Evolutionary conservation across 495 filamentous ascomycete species (phyloP), one percentile per base, ranked within the genome.

Genomic region (Trichoderma parareesei): DNA sequence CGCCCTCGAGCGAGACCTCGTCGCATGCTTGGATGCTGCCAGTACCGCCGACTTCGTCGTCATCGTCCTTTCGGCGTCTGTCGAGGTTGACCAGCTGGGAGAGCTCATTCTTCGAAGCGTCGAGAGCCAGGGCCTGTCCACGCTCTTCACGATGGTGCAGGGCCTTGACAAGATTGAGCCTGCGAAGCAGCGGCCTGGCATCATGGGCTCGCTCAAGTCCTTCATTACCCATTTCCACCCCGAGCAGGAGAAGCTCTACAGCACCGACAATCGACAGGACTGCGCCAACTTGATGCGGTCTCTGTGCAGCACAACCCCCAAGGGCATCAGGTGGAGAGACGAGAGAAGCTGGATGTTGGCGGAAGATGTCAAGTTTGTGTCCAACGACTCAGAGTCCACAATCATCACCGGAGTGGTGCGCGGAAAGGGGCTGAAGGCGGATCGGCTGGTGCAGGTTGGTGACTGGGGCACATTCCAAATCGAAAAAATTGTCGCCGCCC

Each of bases 401-500:
- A 76, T 91, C 20, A 64, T 98, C n/a, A 93, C 91, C 2, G 94
- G 95, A 67, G 84, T 94, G 6, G 85, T 97, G 42, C 84, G 94
- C 69, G 94, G 94, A 20, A 90, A 86, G 72, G 88, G 90, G 18
- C 72, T 98, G 64, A 97, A 96, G 69, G 87, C 91, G 4, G 90
- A 98, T 73, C 82, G 95, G 62, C 80, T 98, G 38, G 86, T 96
- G 2, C 92, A 98, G 66, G 81, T 98, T 40, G 93, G 91, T 20
- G 93, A 96, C 64, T 96, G 91, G 88, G 95, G 94, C 33, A 90
- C 93, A 68, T 98, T 93, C 72, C 93, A 97, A 78, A 87, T 98
- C 64, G 90, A 90, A 53, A 93, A 90, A 69, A 93, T 97, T 69
- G 87, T 83, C 42, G 86, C 87, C 16, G 89, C 90, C 27, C 85